These are phyloP conservation scores for Talaromyces funiculosus DNA, from an alignment of 2,329 filamentous ascomycete genomes.

Conservation along the genomic window DNA sequence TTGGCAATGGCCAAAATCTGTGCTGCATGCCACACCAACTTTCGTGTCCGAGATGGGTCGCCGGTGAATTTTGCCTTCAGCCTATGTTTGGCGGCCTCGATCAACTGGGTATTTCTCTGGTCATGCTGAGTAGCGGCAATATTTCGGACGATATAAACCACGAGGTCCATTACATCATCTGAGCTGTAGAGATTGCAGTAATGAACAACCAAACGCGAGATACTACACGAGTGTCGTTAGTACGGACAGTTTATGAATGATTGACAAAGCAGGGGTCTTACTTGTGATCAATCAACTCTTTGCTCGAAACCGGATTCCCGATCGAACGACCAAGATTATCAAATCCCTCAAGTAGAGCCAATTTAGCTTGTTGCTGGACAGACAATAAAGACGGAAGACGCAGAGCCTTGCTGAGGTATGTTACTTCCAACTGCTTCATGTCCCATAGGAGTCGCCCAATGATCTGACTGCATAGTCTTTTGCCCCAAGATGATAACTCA, in stretches of 20 bases:
- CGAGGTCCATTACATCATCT: conserved; percentile 9
- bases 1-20: conserved; percentile 6
- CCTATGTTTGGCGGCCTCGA: conserved; percentile 1
- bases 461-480: conserved; percentile 5
- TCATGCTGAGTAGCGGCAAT: not conserved
- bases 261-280: not conserved
- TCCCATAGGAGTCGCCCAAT: conserved; percentile 5
- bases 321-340: conserved; percentile 2
- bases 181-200: conserved; percentile 9
- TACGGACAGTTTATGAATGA: not conserved
- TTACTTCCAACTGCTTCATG: conserved; percentile 9
- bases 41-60: conserved; percentile 1
- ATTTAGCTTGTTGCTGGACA: conserved; percentile 3
- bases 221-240: not conserved
- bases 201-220: conserved; percentile 5
- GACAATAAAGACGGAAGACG: conserved; percentile 2
- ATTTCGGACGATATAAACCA: conserved; percentile 6
- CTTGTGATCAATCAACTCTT: conserved; percentile 11
- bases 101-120: not conserved
- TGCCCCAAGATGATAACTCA: conserved; percentile 9
- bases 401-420: conserved; percentile 1
- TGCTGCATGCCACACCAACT: conserved; percentile 7
- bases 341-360: not conserved
- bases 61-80: not conserved
- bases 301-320: not conserved